These are phyloP conservation scores for Verticillium dahliae DNA, from an alignment of 2,329 filamentous ascomycete genomes.

Conservation along the genomic window DNA sequence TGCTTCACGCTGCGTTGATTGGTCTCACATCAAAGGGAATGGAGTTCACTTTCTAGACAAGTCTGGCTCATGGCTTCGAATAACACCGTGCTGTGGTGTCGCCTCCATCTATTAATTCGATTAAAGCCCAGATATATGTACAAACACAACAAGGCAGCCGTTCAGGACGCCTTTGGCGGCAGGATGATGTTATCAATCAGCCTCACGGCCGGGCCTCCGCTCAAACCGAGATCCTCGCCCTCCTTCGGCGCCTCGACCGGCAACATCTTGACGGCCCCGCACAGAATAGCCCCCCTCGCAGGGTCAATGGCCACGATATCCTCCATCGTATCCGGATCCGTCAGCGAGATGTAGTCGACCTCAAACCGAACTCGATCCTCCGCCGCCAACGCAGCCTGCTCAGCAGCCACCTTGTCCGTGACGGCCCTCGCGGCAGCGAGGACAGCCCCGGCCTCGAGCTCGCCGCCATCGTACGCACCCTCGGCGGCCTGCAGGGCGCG, in stretches of 20 bases:
- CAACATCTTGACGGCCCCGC: slow-evolving; percentile 85
- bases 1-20: no score
- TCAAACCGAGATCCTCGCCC: slow-evolving; percentile 70
- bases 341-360: slow-evolving; percentile 87
- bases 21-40: no score
- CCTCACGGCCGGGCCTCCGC: slow-evolving; percentile 68
- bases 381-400: slow-evolving; percentile 56
- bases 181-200: slow-evolving; percentile 92
- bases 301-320: slow-evolving; percentile 69
- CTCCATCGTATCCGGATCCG: slow-evolving; percentile 76
- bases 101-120: not conserved
- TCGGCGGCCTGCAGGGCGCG: slow-evolving; percentile 67
- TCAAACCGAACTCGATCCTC: slow-evolving; percentile 65
- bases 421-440: slow-evolving; percentile 63
- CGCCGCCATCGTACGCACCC: slow-evolving; percentile 47
- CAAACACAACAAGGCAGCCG: not conserved
- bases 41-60: no score
- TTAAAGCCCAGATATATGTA: not conserved
- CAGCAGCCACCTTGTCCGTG: slow-evolving; percentile 43
- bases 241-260: slow-evolving; percentile 64
- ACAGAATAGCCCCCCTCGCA: slow-evolving; percentile 70
- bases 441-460: slow-evolving; percentile 51
- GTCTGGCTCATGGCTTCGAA: no score
- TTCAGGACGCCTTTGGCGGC: slow-evolving; percentile 24
- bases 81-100: not conserved